These are phyloP conservation scores for Stachybotrys echinatus DNA, from an alignment of 2,329 filamentous ascomycete genomes.

Conservation along the genomic window DNA sequence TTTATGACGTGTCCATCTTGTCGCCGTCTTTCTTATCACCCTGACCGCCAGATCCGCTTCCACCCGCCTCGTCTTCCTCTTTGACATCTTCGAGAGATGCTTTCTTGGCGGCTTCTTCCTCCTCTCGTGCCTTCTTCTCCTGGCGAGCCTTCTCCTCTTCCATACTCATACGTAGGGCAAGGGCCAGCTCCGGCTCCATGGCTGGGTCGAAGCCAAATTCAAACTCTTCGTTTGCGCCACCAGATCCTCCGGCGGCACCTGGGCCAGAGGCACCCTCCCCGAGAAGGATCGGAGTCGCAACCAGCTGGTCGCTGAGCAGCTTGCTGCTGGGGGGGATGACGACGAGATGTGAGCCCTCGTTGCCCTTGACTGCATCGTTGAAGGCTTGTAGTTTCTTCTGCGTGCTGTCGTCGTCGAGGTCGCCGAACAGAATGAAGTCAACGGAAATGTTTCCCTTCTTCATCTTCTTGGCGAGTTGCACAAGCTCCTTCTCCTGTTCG, in stretches of 20 bases:
- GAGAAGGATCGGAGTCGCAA: slow-evolving; percentile 83
- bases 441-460: slow-evolving; percentile 95
- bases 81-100: slow-evolving; percentile 75
- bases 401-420: slow-evolving; percentile 82
- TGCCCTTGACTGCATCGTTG: slow-evolving; percentile 86
- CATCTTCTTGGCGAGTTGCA: slow-evolving; percentile 93
- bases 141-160: slow-evolving; percentile 95
- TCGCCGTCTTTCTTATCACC: slow-evolving; percentile 54
- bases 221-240: slow-evolving; percentile 59
- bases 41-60: slow-evolving; percentile 34
- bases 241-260: slow-evolving; percentile 51
- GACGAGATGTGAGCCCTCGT: slow-evolving; percentile 85
- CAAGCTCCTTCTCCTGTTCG: slow-evolving; percentile 83
- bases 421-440: slow-evolving; percentile 92
- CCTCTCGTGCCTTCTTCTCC: slow-evolving; percentile 76
- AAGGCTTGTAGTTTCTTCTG: slow-evolving; percentile 91
- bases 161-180: slow-evolving; percentile 94
- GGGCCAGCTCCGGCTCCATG: slow-evolving; percentile 86
- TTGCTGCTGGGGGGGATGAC: slow-evolving; percentile 87
- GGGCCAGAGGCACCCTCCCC: slow-evolving; percentile 65
- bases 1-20: slow-evolving; percentile 84
- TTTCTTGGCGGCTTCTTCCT: slow-evolving; percentile 68
- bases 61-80: slow-evolving; percentile 63
- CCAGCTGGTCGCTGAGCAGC: slow-evolving; percentile 85
- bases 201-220: slow-evolving; percentile 83